phyloP scores from a whole-genome alignment of 169 alveolate species.

The Plasmodium blacklocki region DNA sequence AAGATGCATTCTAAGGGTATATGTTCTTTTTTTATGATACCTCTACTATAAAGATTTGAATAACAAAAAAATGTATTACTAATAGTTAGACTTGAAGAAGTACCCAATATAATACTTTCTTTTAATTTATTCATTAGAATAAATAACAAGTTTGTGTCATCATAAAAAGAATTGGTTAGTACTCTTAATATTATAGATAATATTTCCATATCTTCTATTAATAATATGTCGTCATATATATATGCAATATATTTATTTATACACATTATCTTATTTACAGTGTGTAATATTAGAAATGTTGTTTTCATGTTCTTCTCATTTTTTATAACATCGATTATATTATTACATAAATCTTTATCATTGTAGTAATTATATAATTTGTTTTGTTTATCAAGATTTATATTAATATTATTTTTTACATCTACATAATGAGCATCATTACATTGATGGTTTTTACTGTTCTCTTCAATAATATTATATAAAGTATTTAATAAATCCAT shows the following conservation, averaged over 20 bases:
- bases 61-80: slow-evolving; percentile 53
- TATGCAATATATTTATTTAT: slow-evolving; percentile 21
- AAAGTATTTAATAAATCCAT: too few species aligned
- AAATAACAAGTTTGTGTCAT: slow-evolving; percentile 1
- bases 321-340: slow-evolving; percentile 12
- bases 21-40: slow-evolving; percentile 3
- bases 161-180: slow-evolving; percentile 19
- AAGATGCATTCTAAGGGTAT: slow-evolving; percentile 22
- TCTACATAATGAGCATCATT: too few species aligned
- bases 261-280: slow-evolving; percentile 30
- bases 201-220: slow-evolving; percentile 39
- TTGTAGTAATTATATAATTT: too few species aligned
- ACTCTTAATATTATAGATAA: slow-evolving; percentile 49
- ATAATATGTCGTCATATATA: slow-evolving; percentile 18
- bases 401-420: too few species aligned
- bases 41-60: slow-evolving; percentile 19
- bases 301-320: slow-evolving; percentile 24
- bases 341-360: neutral
- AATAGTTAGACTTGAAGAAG: slow-evolving; percentile 36
- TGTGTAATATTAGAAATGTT: slow-evolving; percentile 45
- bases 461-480: too few species aligned
- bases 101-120: slow-evolving; percentile 28
- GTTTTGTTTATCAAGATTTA: too few species aligned
- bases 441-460: too few species aligned
- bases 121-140: slow-evolving; percentile 20